phyloP scores from a whole-genome alignment of 2,329 filamentous ascomycete genomes.

The Paecilomyces niveus region DNA sequence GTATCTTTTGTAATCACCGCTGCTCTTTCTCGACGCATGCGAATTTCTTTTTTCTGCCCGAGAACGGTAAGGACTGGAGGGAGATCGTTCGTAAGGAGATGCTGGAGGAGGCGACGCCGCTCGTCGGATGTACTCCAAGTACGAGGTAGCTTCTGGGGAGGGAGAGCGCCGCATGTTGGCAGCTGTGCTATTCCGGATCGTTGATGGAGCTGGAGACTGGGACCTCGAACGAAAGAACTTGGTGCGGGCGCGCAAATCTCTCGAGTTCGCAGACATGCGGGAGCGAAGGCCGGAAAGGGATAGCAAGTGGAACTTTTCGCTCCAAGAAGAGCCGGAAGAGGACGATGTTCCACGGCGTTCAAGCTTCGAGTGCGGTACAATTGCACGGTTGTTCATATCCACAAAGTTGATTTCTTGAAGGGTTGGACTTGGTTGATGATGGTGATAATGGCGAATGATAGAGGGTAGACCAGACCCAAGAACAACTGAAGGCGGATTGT shows the following conservation, averaged over 20 bases:
- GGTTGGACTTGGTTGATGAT: neutral
- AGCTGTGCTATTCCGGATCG: conserved; percentile 4
- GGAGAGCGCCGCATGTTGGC: conserved; percentile 1
- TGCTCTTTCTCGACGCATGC: conserved; percentile 18
- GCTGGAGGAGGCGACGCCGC: conserved; percentile 15
- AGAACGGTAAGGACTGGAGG: conserved; percentile 8
- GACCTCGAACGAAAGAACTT: conserved; percentile 12
- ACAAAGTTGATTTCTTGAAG: neutral
- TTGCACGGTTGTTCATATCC: neutral
- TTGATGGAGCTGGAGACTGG: conserved; percentile 15
- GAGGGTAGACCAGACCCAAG: neutral
- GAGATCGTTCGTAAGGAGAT: conserved; percentile 10
- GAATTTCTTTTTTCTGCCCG: conserved; percentile 10
- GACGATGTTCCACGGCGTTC: neutral
- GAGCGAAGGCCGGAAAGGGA: neutral
- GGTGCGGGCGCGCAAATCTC: conserved; percentile 1
- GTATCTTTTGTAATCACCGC: conserved; percentile 30
- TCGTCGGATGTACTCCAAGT: conserved; percentile 9
- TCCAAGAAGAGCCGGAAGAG: neutral
- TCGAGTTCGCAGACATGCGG: neutral
- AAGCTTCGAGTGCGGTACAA: neutral
- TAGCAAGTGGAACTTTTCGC: conserved; percentile 2
- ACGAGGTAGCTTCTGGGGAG: conserved; percentile 5
- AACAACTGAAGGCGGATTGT: neutral
- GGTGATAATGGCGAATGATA: neutral